These are phyloP conservation scores for Lachnum nothofagi DNA, from an alignment of 2,329 filamentous ascomycete species.

Conservation along the genomic window DNA sequence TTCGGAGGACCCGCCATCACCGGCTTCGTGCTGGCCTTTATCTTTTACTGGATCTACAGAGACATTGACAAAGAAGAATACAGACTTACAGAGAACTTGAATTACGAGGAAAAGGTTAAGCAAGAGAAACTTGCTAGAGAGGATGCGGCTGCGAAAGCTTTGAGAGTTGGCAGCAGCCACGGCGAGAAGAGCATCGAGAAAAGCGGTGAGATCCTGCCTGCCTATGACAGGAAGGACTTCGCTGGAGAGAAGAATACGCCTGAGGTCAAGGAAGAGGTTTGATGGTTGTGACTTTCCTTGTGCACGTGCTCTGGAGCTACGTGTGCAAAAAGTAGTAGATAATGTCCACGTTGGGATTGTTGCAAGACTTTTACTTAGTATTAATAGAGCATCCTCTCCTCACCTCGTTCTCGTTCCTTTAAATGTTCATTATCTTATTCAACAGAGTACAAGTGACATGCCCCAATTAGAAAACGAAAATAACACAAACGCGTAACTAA, in stretches of 20 bases:
- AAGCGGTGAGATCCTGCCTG: background rate
- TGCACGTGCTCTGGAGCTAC: background rate
- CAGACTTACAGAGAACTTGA: slow-evolving; percentile 34
- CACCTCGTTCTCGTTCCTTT: too few relatives aligned
- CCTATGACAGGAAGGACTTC: background rate
- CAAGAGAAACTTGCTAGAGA: background rate
- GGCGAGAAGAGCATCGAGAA: background rate
- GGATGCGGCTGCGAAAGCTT: background rate
- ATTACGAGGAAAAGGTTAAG: background rate
- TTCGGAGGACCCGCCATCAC: slow-evolving; percentile 44
- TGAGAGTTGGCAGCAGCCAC: background rate
- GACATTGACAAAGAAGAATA: slow-evolving; percentile 34
- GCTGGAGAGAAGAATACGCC: background rate
- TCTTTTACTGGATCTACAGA: slow-evolving; percentile 43
- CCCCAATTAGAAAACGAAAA: too few relatives aligned
- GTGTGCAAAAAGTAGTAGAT: background rate
- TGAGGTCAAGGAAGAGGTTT: background rate
- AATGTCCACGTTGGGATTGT: too few relatives aligned
- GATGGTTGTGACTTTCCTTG: background rate
- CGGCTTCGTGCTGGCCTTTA: slow-evolving; percentile 39
- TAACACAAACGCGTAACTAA: too few relatives aligned
- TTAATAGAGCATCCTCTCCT: too few relatives aligned
- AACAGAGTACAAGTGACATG: too few relatives aligned
- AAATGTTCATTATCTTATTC: too few relatives aligned
- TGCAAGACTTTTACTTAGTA: too few relatives aligned